A percentile compares a stretch with the other conserved stretches of the same genome.
Conservation (phyloP, 768 basidiomycete species). For the Leccinum disarticulatum region DNA sequence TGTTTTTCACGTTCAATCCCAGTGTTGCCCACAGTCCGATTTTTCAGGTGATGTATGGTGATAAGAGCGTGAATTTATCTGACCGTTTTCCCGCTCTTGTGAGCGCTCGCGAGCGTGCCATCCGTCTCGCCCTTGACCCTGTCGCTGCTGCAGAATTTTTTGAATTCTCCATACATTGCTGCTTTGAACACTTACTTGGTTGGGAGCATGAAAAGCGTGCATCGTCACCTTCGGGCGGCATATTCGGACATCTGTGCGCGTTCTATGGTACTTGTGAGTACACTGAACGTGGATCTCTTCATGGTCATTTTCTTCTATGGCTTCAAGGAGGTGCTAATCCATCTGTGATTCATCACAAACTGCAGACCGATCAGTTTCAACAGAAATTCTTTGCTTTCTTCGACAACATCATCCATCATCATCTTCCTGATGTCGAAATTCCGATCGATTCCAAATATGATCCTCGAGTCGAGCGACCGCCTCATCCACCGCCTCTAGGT, state of each 20-base stretch:
- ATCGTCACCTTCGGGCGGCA: constrained; percentile 29
- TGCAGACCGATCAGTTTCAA: constrained; percentile 6
- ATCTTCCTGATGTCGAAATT: constrained; percentile 28
- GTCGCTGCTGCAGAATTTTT: no score
- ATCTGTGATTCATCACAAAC: constrained; percentile 24
- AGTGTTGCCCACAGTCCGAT: no score
- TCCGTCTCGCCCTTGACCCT: no score
- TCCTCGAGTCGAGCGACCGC: not conserved
- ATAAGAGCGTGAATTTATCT: no score
- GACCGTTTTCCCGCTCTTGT: no score
- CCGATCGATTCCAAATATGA: constrained; percentile 4
- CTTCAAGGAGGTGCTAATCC: constrained; percentile 33
- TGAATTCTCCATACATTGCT: no score
- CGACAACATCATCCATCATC: constrained; percentile 28
- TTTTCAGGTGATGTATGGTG: no score
- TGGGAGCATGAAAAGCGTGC: not conserved
- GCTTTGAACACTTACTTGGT: not conserved
- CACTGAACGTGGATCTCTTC: constrained; percentile 28
- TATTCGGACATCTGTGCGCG: constrained; percentile 30
- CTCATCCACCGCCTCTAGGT: not conserved
- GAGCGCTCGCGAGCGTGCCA: no score
- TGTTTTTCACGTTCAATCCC: no score
- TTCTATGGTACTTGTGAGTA: constrained; percentile 30
- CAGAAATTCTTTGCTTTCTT: constrained; percentile 30
- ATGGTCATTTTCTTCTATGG: constrained; percentile 37